These are phyloP conservation scores for Cryptosporidium meleagridis DNA, from an alignment of 169 alveolate genomes.

Conservation along the genomic window DNA sequence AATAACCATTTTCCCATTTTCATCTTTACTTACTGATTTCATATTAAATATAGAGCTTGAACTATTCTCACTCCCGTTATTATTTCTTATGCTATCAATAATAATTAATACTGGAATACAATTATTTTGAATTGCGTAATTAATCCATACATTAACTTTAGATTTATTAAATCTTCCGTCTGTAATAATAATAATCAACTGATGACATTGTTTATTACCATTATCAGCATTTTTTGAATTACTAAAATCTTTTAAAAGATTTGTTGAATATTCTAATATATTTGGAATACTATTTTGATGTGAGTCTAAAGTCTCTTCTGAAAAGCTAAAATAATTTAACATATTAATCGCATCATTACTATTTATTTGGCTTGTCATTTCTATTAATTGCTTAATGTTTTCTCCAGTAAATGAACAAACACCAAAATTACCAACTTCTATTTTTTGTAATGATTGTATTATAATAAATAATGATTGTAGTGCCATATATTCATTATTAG, in stretches of 20 bases:
- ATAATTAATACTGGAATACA: constrained; percentile 90
- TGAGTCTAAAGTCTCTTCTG: constrained; percentile 84
- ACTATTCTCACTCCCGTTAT: constrained; percentile 78
- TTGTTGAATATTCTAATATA: constrained; percentile 85
- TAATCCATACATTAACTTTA: constrained; percentile 88
- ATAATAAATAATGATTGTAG: constrained; percentile 86
- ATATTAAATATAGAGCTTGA: constrained; percentile 84
- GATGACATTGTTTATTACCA: constrained; percentile 78
- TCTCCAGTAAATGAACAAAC: constrained; percentile 82
- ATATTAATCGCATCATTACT: constrained; percentile 73
- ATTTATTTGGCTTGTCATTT: constrained; percentile 61
- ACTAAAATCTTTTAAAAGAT: constrained; percentile 79
- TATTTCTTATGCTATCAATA: constrained; percentile 84
- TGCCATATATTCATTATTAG: constrained; percentile 89
- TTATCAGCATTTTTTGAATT: constrained; percentile 69
- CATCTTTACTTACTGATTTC: constrained; percentile 83
- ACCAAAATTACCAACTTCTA: constrained; percentile 84
- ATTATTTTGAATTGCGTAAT: constrained; percentile 86
- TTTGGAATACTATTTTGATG: constrained; percentile 80
- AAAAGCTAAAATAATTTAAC: constrained; percentile 81
- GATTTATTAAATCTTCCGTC: constrained; percentile 98
- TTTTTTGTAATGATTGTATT: constrained; percentile 87
- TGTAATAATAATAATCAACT: constrained; percentile 92
- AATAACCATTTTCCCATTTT: constrained; percentile 87
- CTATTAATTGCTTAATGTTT: constrained; percentile 76